Conservation (phyloP, 139 green algal species). For the Eudorina sp. region DNA sequence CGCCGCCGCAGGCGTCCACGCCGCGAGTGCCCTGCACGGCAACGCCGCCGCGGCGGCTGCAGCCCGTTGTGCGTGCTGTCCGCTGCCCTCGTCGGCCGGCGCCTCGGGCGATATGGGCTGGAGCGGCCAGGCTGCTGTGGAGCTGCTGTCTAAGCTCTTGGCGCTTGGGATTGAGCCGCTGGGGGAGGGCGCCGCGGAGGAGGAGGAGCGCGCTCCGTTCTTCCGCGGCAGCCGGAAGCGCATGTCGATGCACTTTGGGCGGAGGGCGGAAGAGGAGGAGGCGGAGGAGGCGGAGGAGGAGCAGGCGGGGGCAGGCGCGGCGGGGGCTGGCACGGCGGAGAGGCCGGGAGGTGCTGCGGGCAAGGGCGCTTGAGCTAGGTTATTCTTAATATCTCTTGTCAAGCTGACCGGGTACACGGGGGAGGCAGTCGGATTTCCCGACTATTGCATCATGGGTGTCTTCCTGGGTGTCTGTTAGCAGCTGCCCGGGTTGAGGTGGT, state of each 20-base stretch:
- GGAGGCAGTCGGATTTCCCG: too few relatives aligned
- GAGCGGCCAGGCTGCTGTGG: slow-evolving; percentile 20
- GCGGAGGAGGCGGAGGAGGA: slow-evolving; percentile 1
- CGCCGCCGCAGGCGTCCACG: too few relatives aligned
- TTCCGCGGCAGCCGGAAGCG: slow-evolving; percentile 38
- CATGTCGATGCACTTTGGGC: slow-evolving; percentile 12
- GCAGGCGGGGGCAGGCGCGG: too few relatives aligned
- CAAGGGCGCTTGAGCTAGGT: too few relatives aligned
- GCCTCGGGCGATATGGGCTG: not conserved
- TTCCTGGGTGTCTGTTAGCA: too few relatives aligned
- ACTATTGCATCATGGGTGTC: too few relatives aligned
- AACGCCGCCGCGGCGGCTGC: not conserved
- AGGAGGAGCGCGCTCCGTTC: slow-evolving; percentile 8
- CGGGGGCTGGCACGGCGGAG: too few relatives aligned
- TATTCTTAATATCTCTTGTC: too few relatives aligned
- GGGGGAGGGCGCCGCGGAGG: not conserved
- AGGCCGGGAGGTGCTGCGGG: too few relatives aligned
- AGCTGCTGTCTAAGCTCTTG: slow-evolving; percentile 35
- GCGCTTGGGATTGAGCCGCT: slow-evolving; percentile 10
- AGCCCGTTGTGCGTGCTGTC: slow-evolving; percentile 17
- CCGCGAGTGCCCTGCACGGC: too few relatives aligned
- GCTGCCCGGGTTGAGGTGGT: too few relatives aligned
- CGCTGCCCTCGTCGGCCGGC: not conserved
- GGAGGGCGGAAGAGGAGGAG: slow-evolving; percentile 6
- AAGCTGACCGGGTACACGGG: too few relatives aligned